These are phyloP conservation scores for Trichophyton equinum DNA, from an alignment of 2,329 filamentous ascomycete genomes.

Conservation along the genomic window DNA sequence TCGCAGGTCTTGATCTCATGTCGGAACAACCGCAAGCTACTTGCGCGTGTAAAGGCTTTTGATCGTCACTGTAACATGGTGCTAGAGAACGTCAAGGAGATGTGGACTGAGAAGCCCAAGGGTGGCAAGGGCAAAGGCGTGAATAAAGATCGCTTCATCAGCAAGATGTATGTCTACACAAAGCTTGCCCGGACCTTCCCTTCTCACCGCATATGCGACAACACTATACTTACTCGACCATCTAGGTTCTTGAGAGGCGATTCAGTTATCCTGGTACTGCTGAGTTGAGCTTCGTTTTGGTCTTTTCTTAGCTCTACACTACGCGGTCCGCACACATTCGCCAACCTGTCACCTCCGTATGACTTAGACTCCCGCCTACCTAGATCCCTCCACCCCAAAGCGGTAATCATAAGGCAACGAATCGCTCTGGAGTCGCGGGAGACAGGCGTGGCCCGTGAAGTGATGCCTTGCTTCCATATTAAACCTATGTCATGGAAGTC, in stretches of 20 bases:
- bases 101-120: conserved; percentile 95
- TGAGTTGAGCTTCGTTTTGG: conserved; percentile 46
- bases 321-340: neutral
- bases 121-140: conserved; percentile 84
- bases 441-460: neutral
- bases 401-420: neutral
- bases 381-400: neutral
- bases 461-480: neutral
- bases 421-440: neutral
- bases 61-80: conserved; percentile 99
- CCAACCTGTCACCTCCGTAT: neutral
- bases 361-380: neutral
- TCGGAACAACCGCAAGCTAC: conserved; percentile 95
- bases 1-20: conserved; percentile 93
- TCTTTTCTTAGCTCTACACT: conserved; percentile 4
- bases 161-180: conserved; percentile 64
- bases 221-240: neutral
- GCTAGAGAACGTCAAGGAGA: conserved; percentile 92
- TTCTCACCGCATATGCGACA: neutral
- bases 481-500: neutral
- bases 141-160: conserved; percentile 97
- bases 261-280: conserved; percentile 72
- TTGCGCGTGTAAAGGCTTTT: conserved; percentile 95
- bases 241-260: conserved; percentile 72
- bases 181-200: neutral